phyloP scores from a whole-genome alignment of 805 yeast genomes.

The Saturnispora diversa region DNA sequence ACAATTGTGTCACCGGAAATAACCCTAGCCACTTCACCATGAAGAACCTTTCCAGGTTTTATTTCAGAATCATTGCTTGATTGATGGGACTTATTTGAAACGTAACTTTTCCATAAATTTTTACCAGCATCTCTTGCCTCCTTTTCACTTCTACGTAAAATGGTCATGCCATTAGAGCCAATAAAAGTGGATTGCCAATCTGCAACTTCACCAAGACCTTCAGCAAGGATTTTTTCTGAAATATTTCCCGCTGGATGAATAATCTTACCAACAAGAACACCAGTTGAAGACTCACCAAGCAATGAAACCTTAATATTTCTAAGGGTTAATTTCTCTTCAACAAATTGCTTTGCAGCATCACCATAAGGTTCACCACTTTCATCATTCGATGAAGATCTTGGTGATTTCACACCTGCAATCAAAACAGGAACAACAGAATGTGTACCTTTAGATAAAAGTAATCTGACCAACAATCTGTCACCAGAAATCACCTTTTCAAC shows the following conservation, averaged over 20 bases:
- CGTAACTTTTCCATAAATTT: constrained; percentile 45
- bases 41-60: constrained; percentile 40
- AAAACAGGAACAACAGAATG: constrained; percentile 55
- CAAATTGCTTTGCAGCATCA: constrained; percentile 55
- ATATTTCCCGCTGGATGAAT: constrained; percentile 73
- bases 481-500: constrained; percentile 75
- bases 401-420: constrained; percentile 67
- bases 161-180: constrained; percentile 57
- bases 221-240: constrained; percentile 54
- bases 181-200: constrained; percentile 72
- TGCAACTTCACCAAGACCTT: constrained; percentile 65
- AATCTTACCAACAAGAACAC: constrained; percentile 50
- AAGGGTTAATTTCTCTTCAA: constrained; percentile 55
- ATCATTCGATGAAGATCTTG: constrained; percentile 50
- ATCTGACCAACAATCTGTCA: constrained; percentile 61
- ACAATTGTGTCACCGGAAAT: constrained; percentile 62
- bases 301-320: constrained; percentile 50
- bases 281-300: constrained; percentile 54
- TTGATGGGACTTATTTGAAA: constrained; percentile 16
- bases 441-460: constrained; percentile 32
- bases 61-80: constrained; percentile 25
- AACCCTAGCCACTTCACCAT: constrained; percentile 51
- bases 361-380: constrained; percentile 50
- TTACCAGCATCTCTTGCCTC: constrained; percentile 48
- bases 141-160: constrained; percentile 56